Base-by-base conservation (phyloP, 1,284 basidiomycete species). In the Gomphus bonarii region DNA sequence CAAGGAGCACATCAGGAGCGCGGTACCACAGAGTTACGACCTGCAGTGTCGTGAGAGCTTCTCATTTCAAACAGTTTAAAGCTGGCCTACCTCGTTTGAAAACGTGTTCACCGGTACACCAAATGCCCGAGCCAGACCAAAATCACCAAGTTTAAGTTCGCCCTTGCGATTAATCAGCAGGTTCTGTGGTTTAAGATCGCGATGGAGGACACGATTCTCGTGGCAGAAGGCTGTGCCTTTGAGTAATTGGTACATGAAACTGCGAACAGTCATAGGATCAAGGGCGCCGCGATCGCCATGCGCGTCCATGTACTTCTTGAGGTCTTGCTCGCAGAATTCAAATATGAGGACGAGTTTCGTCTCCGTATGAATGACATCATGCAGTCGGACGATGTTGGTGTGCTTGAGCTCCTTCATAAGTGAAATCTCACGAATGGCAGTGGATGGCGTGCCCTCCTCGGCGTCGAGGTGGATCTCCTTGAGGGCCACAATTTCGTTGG, bases 291-390 rank as follows among this genome's bases (percentile, higher is more conserved):
- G 85, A 63, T 97, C 92, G 54, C 97, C 97, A 64, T 98, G 88
- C 36, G 92, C 87, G 71, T 99, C 97, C 97, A 99, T 99, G 73
- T 98, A 99, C 69, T 95, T 94, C 73, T 99, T 99, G 57, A 99
- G 78, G 72, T 99, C 97, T 70, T 95, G 89, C 68, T 99, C 97
- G 73, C 97, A 97, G 69, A 86, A 99, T 72, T 99, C 97, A 69
- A 99, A 98, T 60, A 99, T 97, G 61, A 99, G 91, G 65, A 98
- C 91, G 47, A 99, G 86, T 67, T 99, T 99, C 31, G 93, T 89
- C 72, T 99, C 94, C 20, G 92, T 97, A 70, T 98, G 95, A 61
- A 99, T 97, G 58, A 99, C 97, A 69, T 99, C 97, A 76, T 98
- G 86, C 16, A 99, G 83, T 65, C 95, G 91, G 66, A 93, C 89